Conservation (phyloP, 495 filamentous ascomycete species). For the Rostrohypoxylon terebratum region DNA sequence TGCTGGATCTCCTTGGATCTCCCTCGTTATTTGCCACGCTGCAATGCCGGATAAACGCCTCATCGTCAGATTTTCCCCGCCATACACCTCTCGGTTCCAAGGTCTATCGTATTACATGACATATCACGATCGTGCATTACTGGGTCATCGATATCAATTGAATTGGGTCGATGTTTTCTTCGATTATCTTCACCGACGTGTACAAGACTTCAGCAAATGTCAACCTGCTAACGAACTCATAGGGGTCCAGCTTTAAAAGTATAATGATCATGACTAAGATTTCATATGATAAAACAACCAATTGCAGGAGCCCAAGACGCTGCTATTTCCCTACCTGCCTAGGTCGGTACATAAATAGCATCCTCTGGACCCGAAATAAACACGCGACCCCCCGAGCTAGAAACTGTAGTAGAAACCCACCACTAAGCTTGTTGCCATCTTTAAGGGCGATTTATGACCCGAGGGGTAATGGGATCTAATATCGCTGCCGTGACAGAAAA, state of each 20-base stretch:
- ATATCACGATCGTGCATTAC: neutral
- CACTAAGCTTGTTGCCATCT: constrained; percentile 8
- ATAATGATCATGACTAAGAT: constrained; percentile 5
- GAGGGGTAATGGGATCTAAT: constrained; percentile 26
- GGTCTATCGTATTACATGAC: neutral
- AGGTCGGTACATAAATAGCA: constrained; percentile 15
- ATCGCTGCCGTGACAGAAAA: constrained; percentile 45
- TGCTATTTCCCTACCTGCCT: constrained; percentile 5
- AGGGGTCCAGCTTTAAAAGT: neutral
- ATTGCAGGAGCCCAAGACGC: neutral
- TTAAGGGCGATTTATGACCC: constrained; percentile 50
- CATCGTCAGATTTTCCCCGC: constrained; percentile 39
- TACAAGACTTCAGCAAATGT: neutral
- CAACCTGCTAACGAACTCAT: neutral
- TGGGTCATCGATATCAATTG: constrained; percentile 28
- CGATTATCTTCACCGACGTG: neutral
- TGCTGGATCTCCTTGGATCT: constrained; percentile 44
- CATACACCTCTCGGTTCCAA: constrained; percentile 11
- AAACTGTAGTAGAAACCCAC: constrained; percentile 24
- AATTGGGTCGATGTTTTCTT: neutral
- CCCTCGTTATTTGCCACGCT: constrained; percentile 42
- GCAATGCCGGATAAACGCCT: constrained; percentile 50
- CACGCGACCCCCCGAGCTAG: constrained; percentile 10
- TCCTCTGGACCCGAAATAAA: constrained; percentile 15
- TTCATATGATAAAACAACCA: neutral